These are phyloP conservation scores for Paramecium primaurelia DNA, from an alignment of 73 alveolate genomes.

Conservation along the genomic window DNA sequence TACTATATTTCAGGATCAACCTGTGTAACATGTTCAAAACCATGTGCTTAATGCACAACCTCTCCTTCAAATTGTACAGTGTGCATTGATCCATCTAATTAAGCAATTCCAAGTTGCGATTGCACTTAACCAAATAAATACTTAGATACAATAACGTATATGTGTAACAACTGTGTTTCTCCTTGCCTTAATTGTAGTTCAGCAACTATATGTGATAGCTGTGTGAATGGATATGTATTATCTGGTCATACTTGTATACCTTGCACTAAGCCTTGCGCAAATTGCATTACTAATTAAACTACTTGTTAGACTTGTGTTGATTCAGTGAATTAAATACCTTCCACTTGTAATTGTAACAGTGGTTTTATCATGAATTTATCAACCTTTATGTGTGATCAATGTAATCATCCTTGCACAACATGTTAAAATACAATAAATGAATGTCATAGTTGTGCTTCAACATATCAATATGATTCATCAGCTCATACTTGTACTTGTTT, in stretches of 20 bases:
- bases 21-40: not conserved
- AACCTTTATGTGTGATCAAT: not conserved
- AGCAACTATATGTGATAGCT: not conserved
- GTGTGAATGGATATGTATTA: not conserved
- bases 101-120: not conserved
- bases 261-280: conserved; percentile 30
- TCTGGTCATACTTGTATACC: not conserved
- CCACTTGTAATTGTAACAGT: not conserved
- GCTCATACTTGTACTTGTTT: not conserved
- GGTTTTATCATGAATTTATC: not conserved
- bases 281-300: not conserved
- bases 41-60: not conserved
- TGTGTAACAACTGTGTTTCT: not conserved
- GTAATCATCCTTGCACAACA: not conserved
- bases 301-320: not conserved
- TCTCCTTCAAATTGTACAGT: not conserved
- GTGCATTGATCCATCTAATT: not conserved
- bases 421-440: not conserved
- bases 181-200: not conserved
- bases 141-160: not conserved
- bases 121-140: not conserved
- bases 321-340: not conserved
- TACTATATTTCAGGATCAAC: not conserved
- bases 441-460: not conserved
- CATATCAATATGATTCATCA: not conserved